A percentile compares a stretch with the other conserved stretches of the same genome.
Evolutionary conservation across 208 protist genomes (phyloP).

Genomic region (Trypanosoma scelopori): DNA sequence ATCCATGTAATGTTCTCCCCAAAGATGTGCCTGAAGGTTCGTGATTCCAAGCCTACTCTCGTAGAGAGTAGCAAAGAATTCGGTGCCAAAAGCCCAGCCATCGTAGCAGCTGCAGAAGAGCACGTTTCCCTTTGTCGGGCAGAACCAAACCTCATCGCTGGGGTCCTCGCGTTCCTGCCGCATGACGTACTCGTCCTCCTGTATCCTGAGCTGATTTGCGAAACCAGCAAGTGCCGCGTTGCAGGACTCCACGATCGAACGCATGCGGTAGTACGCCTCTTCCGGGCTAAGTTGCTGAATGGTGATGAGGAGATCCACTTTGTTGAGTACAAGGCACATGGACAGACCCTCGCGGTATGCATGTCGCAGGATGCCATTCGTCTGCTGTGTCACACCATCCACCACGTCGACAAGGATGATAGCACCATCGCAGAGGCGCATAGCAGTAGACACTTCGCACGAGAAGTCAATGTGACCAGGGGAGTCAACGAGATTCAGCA

Average conservation of each 20-base stretch:
- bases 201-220: conserved; percentile 81
- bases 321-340: conserved; percentile 98
- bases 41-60: conserved; percentile 69
- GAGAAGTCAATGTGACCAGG: conserved; percentile 99
- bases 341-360: conserved; percentile 94
- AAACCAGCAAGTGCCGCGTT: conserved; percentile 87
- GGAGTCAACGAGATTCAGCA: conserved; percentile 99
- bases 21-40: conserved; percentile 89
- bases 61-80: conserved; percentile 92
- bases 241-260: conserved; percentile 94
- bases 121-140: conserved; percentile 96
- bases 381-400: conserved; percentile 97
- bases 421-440: conserved; percentile 97
- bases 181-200: conserved; percentile 79
- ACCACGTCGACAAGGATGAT: conserved; percentile 98
- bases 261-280: conserved; percentile 93
- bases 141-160: conserved; percentile 94
- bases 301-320: conserved; percentile 97
- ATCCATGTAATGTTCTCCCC: conserved; percentile 97
- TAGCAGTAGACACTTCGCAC: conserved; percentile 97
- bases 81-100: conserved; percentile 89
- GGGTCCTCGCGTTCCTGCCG: conserved; percentile 62
- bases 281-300: conserved; percentile 91
- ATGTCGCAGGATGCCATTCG: conserved; percentile 94
- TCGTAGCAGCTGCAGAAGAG: conserved; percentile 96